Evolutionary conservation across 2,329 filamentous ascomycete genomes (phyloP).

Genomic region (Phyllosticta paracitricarpa): DNA sequence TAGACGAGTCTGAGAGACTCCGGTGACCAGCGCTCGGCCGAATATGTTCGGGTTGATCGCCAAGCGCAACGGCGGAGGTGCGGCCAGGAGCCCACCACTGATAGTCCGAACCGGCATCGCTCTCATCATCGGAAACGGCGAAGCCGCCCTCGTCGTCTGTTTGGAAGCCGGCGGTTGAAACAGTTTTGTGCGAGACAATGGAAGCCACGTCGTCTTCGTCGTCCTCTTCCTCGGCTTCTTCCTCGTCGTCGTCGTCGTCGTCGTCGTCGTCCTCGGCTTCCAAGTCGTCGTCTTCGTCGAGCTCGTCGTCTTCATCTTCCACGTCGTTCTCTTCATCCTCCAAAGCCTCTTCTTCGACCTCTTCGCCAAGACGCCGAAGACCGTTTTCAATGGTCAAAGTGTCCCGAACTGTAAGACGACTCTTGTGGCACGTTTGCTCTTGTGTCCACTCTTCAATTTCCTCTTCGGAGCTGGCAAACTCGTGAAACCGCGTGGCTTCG

Average conservation of each 20-base stretch:
- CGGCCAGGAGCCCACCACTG: constrained; percentile 52
- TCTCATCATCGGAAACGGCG: constrained; percentile 58
- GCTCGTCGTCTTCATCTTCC: constrained; percentile 55
- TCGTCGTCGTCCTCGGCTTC: constrained; percentile 14
- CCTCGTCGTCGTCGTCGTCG: constrained; percentile 31
- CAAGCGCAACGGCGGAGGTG: constrained; percentile 44
- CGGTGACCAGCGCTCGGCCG: constrained; percentile 34
- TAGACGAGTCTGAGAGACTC: constrained; percentile 43
- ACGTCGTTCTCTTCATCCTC: constrained; percentile 60
- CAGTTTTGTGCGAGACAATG: constrained; percentile 22
- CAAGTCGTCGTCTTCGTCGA: constrained; percentile 33
- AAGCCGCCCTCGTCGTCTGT: constrained; percentile 71
- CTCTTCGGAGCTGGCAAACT: constrained; percentile 74
- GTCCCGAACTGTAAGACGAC: constrained; percentile 78
- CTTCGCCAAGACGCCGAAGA: constrained; percentile 75
- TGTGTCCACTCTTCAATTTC: constrained; percentile 84
- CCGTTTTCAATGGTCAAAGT: constrained; percentile 82
- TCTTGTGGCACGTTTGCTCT: constrained; percentile 51
- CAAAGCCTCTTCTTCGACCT: constrained; percentile 81
- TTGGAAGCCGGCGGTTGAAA: constrained; percentile 60
- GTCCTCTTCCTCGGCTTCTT: constrained; percentile 40
- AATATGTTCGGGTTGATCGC: constrained; percentile 41
- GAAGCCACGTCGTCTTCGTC: constrained; percentile 34
- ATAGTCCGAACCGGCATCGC: constrained; percentile 53
- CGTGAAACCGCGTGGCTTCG: constrained; percentile 62